Conservation (phyloP, 208 protist species). For the Acanthamoeba culbertsoni region DNA sequence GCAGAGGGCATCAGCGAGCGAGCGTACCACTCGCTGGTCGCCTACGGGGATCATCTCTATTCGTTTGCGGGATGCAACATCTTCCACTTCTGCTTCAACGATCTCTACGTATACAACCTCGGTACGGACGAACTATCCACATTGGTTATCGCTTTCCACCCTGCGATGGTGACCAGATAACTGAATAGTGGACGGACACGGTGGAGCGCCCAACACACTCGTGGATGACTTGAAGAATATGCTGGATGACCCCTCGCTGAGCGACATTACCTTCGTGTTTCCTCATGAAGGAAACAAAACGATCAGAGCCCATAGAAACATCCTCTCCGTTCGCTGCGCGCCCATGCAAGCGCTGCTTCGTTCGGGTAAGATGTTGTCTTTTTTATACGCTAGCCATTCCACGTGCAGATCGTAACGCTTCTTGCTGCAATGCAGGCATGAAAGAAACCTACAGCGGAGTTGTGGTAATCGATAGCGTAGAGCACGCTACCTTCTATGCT, state of each 20-base stretch:
- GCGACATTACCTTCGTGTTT: conserved; percentile 44
- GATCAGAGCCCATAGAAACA: conserved; percentile 35
- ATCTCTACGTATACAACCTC: neutral
- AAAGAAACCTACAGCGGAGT: neutral
- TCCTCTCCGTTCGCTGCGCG: conserved; percentile 11
- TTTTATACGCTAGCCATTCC: neutral
- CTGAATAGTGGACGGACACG: neutral
- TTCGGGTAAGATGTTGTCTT: neutral
- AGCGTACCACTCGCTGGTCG: conserved; percentile 5
- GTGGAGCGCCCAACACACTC: conserved; percentile 21
- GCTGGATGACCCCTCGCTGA: conserved; percentile 27
- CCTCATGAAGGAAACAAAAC: neutral
- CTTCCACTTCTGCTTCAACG: conserved; percentile 60
- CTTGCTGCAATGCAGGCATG: neutral
- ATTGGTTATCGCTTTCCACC: neutral
- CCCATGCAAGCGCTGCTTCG: conserved; percentile 46
- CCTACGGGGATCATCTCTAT: conserved; percentile 14
- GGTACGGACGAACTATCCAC: neutral
- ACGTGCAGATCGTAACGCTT: neutral
- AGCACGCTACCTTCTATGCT: conserved; percentile 18
- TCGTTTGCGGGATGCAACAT: conserved; percentile 40
- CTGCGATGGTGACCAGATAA: neutral
- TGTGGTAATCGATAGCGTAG: conserved; percentile 6
- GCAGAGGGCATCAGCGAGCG: conserved; percentile 32
- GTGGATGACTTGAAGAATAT: conserved; percentile 28